Evolutionary conservation across 768 basidiomycete species (phyloP), one percentile per base, ranked within the genome.

Genomic region (Leucosporidium scottii): DNA sequence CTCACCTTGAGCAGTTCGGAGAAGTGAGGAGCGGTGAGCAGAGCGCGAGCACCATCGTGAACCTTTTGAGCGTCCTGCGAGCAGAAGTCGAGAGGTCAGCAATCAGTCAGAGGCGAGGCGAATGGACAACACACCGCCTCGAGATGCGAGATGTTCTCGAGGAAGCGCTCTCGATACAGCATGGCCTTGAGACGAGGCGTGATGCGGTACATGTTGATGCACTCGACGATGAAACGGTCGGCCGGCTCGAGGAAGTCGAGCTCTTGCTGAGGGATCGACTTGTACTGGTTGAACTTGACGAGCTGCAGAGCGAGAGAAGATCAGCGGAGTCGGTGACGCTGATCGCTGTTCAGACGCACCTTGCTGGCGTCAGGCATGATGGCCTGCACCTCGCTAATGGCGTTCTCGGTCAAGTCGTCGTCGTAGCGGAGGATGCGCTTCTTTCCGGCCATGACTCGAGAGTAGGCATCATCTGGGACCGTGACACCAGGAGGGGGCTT

Each of bases 211-310:
- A 98, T 93, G 77, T 96, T 91, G 74, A 98, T 96, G 48, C 97
- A 82, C 70, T 93, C 89, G 30, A 99, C 92, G 90, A 99, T 93
- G 57, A 99, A 84, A 39, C 96, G 86, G 79, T 99, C 96, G 23
- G 96, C 89, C 25, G 89, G 87, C 78, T 97, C 93, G n/a, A 99
- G 82, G 36, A 84, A 85, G 51, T 86, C 87, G 18, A 99, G 84
- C 72, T 96, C 93, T 74, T 87, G 89, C 18, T 86, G 83, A 67
- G 86, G 86, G n/a, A 91, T 85, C 74, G 88, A 91, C 63, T 89
- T 86, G 76, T 93, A 91, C 4, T 90, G 84, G 75, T 91, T 93
- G 34, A 94, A 84, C 79, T 93, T 92, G 51, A 91, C 91, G 70
- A 88, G 90, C 80, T 71, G 62, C 57, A 54, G 55, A 39, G 27